Conservation (phyloP, 139 green algal species). For the Astrephomene gubernaculifera region DNA sequence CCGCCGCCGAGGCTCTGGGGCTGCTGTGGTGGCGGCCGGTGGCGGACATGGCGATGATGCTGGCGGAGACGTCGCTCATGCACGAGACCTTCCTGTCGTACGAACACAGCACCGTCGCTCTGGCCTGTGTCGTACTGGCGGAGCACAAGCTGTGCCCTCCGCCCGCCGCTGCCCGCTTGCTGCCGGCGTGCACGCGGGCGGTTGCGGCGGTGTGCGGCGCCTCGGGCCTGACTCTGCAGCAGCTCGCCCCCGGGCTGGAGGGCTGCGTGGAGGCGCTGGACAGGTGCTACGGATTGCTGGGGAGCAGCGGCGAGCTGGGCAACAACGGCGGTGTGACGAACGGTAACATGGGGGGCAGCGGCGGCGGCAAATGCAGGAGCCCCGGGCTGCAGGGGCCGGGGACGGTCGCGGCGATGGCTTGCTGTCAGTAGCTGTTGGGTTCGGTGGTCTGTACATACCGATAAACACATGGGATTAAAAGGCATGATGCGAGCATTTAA, state of each 20-base stretch:
- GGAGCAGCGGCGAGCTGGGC: no score
- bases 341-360: no score
- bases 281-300: neutral
- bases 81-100: slow-evolving; percentile 14
- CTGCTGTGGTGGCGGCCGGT: neutral
- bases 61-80: neutral
- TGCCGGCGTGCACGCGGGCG: neutral
- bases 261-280: neutral
- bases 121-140: neutral
- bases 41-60: neutral
- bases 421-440: no score
- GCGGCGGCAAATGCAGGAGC: no score
- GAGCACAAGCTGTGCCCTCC: neutral
- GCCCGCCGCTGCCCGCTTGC: neutral
- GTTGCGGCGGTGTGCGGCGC: neutral
- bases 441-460: no score
- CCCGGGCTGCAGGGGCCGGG: no score
- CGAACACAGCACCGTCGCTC: slow-evolving; percentile 5
- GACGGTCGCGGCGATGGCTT: no score
- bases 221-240: neutral
- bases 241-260: neutral
- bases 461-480: no score
- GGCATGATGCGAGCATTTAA: no score
- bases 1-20: neutral
- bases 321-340: no score